Conservation (phyloP, 768 basidiomycete genomes). For the Phylloporus arenicola region DNA sequence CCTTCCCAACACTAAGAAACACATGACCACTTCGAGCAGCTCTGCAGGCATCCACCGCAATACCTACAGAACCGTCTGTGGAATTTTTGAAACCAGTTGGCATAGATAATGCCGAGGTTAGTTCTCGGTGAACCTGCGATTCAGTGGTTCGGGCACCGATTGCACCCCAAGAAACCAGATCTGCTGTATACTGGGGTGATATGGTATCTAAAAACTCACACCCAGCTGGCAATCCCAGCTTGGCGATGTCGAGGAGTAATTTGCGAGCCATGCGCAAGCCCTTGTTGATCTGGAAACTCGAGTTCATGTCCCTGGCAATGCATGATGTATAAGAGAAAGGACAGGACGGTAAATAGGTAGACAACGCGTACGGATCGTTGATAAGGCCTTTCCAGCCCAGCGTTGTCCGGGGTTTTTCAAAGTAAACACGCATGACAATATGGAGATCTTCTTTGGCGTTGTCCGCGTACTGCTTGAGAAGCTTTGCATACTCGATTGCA, state of each 20-base stretch:
- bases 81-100: conserved; percentile 98
- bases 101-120: conserved; percentile 85
- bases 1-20: conserved; percentile 96
- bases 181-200: conserved; percentile 85
- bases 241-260: conserved; percentile 82
- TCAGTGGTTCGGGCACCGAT: conserved; percentile 93
- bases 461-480: conserved; percentile 77
- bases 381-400: conserved; percentile 99
- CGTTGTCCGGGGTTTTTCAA: conserved; percentile 93
- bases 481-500: conserved; percentile 80
- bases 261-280: conserved; percentile 86
- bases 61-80: conserved; percentile 87
- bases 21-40: conserved; percentile 88
- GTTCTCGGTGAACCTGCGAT: conserved; percentile 88
- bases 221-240: conserved; percentile 88
- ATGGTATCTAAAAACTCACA: conserved; percentile 91
- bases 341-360: background rate
- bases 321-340: background rate
- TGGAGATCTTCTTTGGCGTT: conserved; percentile 76
- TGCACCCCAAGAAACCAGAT: conserved; percentile 91
- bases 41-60: conserved; percentile 93
- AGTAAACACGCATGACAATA: conserved; percentile 98
- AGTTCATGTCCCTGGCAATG: conserved; percentile 62
- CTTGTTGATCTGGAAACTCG: conserved; percentile 92
- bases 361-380: conserved; percentile 67